Conservation (phyloP, 305 asterid genomes). For the Fraxinus albicans region DNA sequence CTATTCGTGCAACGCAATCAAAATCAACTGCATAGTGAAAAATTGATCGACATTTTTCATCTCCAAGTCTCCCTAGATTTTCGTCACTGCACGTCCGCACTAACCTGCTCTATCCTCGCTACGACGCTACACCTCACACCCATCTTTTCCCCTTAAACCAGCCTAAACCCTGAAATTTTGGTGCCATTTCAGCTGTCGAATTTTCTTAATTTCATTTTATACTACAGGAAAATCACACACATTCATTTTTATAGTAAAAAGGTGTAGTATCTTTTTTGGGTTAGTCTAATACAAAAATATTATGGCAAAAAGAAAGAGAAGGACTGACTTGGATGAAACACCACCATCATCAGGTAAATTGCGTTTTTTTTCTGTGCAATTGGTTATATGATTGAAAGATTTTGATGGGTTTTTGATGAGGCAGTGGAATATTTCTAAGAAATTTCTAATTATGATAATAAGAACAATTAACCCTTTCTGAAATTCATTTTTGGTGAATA, state of each 20-base stretch:
- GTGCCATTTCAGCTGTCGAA: slow-evolving; percentile 21
- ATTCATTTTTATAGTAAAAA: background rate
- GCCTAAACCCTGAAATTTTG: slow-evolving; percentile 36
- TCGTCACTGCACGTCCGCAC: slow-evolving; percentile 48
- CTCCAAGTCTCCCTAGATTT: slow-evolving; percentile 28
- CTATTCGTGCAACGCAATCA: background rate
- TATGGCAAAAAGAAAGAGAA: slow-evolving; percentile 86
- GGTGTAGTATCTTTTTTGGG: background rate
- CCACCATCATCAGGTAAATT: slow-evolving; percentile 51
- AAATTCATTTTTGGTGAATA: background rate
- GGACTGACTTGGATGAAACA: slow-evolving; percentile 47
- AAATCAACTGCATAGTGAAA: slow-evolving; percentile 2
- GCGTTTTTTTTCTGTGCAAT: background rate
- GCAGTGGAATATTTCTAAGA: slow-evolving; percentile 19
- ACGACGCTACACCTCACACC: slow-evolving; percentile 39
- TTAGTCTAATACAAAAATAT: background rate
- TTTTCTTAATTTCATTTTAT: background rate
- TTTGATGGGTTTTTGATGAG: slow-evolving; percentile 5
- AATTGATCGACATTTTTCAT: background rate
- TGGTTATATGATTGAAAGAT: slow-evolving; percentile 16
- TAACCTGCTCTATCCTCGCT: slow-evolving; percentile 37
- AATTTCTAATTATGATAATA: background rate
- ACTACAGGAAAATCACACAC: background rate
- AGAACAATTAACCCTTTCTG: background rate
- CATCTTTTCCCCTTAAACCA: slow-evolving; percentile 32